Evolutionary conservation across 2,329 filamentous ascomycete genomes (phyloP), one percentile per base, ranked within the genome.

Genomic region (Curvularia sp.): DNA sequence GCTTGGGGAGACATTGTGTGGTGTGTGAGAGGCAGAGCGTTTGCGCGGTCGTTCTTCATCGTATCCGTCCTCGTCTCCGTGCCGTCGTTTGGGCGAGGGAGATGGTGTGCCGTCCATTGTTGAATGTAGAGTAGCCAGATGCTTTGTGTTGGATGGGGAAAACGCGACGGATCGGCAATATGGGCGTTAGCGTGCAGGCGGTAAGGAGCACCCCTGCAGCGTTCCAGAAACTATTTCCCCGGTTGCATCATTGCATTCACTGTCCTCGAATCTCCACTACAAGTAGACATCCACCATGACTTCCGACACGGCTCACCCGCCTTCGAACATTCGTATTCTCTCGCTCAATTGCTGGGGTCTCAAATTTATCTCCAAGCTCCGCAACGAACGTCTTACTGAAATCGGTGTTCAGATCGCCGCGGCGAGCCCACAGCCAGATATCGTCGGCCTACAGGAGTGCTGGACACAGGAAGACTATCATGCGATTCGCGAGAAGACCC

Each of bases 331-430:
- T 74, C 89, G 90, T 72, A 84, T 98, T 67, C 81, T 97, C 65
- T 95, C 92, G 4, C 86, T 97, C 76, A 99, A 99, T 79, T 97
- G 93, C 86, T 98, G 95, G 94, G 95, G 95, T 51, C 87, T 98
- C 61, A 94, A 96, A 72, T 92, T 88, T 80, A 84, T 98, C 71
- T 89, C 93, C 51, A 88, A 89, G 65, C 86, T 91, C 66, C 91
- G 93, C 66, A 82, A 85, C 64, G 89, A 90, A 69, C 91, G 95
- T 43, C 85, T 98, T 50, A 79, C 84, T 30, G 91, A 96, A 76
- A 97, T 98, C 71, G 94, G 92, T 53, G 88, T 85, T 63, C 90
- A 90, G 63, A 85, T 98, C 63, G 89, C 92, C 64, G 77, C 82
- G 42, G 83, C 87, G 57, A 79, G 84, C 18, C 91, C 91, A 0